Base-by-base conservation (phyloP, 805 yeast genomes). In the Debaryomyces castellii region DNA sequence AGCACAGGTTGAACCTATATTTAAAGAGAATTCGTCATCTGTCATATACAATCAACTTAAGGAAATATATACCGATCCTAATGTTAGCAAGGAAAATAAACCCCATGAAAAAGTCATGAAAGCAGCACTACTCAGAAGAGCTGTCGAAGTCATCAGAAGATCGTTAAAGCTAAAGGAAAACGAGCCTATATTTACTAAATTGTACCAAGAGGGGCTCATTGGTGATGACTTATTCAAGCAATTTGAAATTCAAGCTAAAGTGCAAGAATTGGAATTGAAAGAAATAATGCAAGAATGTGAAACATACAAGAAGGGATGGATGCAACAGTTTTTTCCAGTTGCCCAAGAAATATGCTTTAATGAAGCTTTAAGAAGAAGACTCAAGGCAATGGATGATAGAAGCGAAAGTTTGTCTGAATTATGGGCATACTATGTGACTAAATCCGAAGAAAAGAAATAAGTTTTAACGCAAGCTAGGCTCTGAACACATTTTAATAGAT, bases 271-370 rank as follows among this genome's bases (percentile, higher is more conserved):
- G 22, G 98, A 94, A 65, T 69, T 94, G 52, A 80, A 82, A 63
- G 91, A 85, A 48, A 74, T 89, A 39, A 83, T 87, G 5, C 68
- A 63, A 45, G 96, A 89, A 65, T 89, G 94, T 36, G 89, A 88
- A 62, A 53, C 68, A 14, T 70, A 79, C 52, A 86, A 87, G 58
- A 80, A 82, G 38, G 92, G 89, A 27, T 91, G 97, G 96, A 81
- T 85, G 6, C 85, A 80, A 51, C 68, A 77, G 38, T 80, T 89
- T 57, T 85, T 89, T 58, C 87, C 87, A 8, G 78, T 84, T 11
- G 85, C 91, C 37, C 92, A 87, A 62, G 97, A 94, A 62, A 85
- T 92, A 42, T 89, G 96, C 51, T 87, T 90, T 66, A 94, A 92
- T 62, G 92, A 87, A 67, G 97, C 97, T 1, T 73, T 92, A 43